Base-by-base conservation (phyloP, 257 asterid genomes). In the Cordia subcordata region DNA sequence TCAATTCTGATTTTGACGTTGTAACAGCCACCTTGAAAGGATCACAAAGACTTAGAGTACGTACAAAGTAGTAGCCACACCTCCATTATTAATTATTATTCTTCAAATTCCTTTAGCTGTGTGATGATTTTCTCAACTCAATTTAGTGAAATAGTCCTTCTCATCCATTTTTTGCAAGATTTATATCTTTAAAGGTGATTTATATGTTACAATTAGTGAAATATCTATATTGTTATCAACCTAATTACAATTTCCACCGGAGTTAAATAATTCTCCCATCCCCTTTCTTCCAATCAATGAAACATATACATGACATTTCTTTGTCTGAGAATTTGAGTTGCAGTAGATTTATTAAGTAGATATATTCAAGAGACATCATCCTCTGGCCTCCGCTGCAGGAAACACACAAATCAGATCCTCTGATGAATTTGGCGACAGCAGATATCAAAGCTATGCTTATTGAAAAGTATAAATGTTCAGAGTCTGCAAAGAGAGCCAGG, bases 21-120 rank as follows among this genome's bases (percentile, higher is more conserved):
- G 99, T 93, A 45, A 81, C 95, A 11, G 95, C 95, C 39, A 83
- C 96, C 4, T 35, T 92, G 66, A 81, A 64, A 77, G 96, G 96
- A 56, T 92, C 99, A 60, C 90, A 71, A 70, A 72, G 85, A 67
- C 87, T 78, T 17, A 84, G 81, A 10, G 99, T 92, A 84, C 15
- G 98, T 49, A 42, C 60, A 4, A 32, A n/a, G 13, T 45, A 52
- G 15, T 49, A 13, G 14, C 46, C 38, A 62, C 4, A 62, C 4
- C n/a, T 39, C 11, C 59, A 15, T 8, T 57, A 12, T 5, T 13
- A 27, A 6, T 27, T 3, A 27, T 27, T 17, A 5, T 61, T 38
- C 50, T 50, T 8, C 16, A 4, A 0, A 42, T 33, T 40, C 27
- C 42, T 50, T 27, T 27, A 27, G 35, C 6, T 27, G 35, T 27